These are phyloP conservation scores for Mycena latifolia DNA, from an alignment of 768 basidiomycete genomes.

Conservation along the genomic window DNA sequence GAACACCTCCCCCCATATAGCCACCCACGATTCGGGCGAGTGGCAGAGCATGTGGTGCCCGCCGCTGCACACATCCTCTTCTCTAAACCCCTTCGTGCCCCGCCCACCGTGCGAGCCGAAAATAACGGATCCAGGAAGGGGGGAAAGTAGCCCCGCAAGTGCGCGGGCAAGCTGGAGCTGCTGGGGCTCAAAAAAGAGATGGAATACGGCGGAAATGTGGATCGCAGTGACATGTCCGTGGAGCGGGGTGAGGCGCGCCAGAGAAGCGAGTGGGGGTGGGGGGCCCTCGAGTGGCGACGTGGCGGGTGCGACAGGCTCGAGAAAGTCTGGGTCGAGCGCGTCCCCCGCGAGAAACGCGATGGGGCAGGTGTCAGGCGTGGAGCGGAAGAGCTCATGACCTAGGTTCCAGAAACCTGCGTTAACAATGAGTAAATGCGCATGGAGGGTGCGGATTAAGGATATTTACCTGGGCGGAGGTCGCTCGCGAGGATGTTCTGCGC, in stretches of 20 bases:
- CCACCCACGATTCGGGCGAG: conserved; percentile 50
- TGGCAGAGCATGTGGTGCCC: conserved; percentile 52
- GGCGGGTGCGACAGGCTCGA: conserved; percentile 49
- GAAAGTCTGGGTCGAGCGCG: conserved; percentile 59
- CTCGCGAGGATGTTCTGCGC: conserved; percentile 50
- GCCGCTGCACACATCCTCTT: conserved; percentile 7
- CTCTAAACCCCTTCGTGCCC: conserved; percentile 46
- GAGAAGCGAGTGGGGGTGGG: conserved; percentile 39
- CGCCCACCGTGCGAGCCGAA: conserved; percentile 53
- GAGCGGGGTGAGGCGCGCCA: conserved; percentile 59
- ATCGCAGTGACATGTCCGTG: conserved; percentile 63
- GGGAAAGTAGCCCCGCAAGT: conserved; percentile 48
- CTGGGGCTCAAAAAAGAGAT: conserved; percentile 49
- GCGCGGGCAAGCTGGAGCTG: conserved; percentile 46
- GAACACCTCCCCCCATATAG: conserved; percentile 53
- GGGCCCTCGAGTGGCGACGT: conserved; percentile 31
- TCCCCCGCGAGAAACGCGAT: conserved; percentile 69
- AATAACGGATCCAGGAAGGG: conserved; percentile 48
- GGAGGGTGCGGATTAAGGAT: too few species aligned
- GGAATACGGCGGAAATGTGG: conserved; percentile 52
- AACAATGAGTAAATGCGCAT: neutral
- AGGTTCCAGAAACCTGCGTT: conserved; percentile 68
- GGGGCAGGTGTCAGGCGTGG: conserved; percentile 65
- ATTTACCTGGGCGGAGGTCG: conserved; percentile 50
- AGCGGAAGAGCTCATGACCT: conserved; percentile 72